Evolutionary conservation across 129 eudicot genomes (phyloP).

Genomic region (Flaveria linearis): DNA sequence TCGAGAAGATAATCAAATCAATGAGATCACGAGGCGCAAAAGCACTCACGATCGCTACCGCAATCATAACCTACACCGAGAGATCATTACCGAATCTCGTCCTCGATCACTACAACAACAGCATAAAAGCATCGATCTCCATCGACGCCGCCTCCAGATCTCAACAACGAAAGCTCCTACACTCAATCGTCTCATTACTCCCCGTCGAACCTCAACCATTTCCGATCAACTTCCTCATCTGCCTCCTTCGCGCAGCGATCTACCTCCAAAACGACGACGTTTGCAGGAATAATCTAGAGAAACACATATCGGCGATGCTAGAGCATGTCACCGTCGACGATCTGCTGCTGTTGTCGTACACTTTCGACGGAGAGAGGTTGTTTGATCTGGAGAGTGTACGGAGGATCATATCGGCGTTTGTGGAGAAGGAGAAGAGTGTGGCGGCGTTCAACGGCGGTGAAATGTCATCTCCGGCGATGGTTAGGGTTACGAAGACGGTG

Average conservation of each 20-base stretch:
- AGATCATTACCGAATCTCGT: slow-evolving; percentile 65
- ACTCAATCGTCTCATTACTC: slow-evolving; percentile 58
- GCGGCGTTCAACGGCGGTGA: slow-evolving; percentile 84
- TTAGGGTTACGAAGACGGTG: slow-evolving; percentile 79
- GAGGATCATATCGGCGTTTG: slow-evolving; percentile 70
- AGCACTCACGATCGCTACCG: slow-evolving; percentile 65
- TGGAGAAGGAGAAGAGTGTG: slow-evolving; percentile 87
- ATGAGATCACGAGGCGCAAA: slow-evolving; percentile 79
- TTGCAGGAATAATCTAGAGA: slow-evolving; percentile 69
- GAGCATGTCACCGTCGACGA: slow-evolving; percentile 90
- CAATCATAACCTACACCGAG: slow-evolving; percentile 83
- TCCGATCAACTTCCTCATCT: slow-evolving; percentile 78
- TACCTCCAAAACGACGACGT: slow-evolving; percentile 52
- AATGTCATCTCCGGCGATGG: slow-evolving; percentile 62
- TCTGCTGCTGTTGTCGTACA: slow-evolving; percentile 64
- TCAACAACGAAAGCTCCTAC: slow-evolving; percentile 60
- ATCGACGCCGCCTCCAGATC: slow-evolving; percentile 37
- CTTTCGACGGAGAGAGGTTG: slow-evolving; percentile 75
- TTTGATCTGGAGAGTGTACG: slow-evolving; percentile 90
- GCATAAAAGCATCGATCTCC: slow-evolving; percentile 31
- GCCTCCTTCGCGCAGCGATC: slow-evolving; percentile 74
- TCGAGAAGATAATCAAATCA: slow-evolving; percentile 55
- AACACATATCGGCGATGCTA: slow-evolving; percentile 57
- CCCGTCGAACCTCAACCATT: slow-evolving; percentile 64
- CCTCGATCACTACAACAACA: slow-evolving; percentile 70